Base-by-base conservation (phyloP, 2,329 filamentous ascomycete genomes). In the Aureobasidium melanogenum region DNA sequence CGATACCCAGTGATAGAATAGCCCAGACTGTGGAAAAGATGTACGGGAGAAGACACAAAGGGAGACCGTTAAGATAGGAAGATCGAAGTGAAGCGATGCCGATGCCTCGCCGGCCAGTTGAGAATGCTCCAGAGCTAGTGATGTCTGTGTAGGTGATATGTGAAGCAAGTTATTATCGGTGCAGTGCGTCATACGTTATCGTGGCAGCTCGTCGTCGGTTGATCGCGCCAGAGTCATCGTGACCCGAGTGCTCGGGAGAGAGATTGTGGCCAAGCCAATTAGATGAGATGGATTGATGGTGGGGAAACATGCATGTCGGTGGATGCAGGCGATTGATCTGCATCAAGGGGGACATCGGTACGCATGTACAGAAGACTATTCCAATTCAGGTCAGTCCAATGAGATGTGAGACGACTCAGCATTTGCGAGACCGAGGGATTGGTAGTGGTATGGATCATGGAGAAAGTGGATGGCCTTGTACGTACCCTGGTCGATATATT, bases 281-380 rank as follows among this genome's bases (percentile, higher is more conserved):
- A 58, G 54, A 47, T 34, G 43, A 14, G 28, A n/a, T 41, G 50
- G 17, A 19, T 12, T 43, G n/a, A 32, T 56, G 41, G 54, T 58
- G 54, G 54, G 54, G 41, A 39, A 58, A 30, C 28, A 59, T 50
- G 56, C 56, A 59, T 41, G 56, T 59, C 32, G 44, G 44, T 32
- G 43, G 44, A 59, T 59, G 56, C 56, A 59, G 44, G 44, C 36
- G 44, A 59, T 48, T 59, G 56, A 59, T 59, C 56, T 48, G 44
- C 56, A 36, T 50, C 56, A 32, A 59, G 56, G 44, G 44, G 56
- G 24, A 47, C 17, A 47, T 32, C 28, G 44, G 56, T 38, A 41
- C 56, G 32, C 43, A 50, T 50, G 34, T 34, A 54, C 24, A 54
- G 12, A 38, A 38, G 9, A 46, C 54, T 57, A 57, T 36, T 47